Evolutionary conservation across 2,329 filamentous ascomycete species (phyloP).

Genomic region (Emmonsiellopsis sp.): DNA sequence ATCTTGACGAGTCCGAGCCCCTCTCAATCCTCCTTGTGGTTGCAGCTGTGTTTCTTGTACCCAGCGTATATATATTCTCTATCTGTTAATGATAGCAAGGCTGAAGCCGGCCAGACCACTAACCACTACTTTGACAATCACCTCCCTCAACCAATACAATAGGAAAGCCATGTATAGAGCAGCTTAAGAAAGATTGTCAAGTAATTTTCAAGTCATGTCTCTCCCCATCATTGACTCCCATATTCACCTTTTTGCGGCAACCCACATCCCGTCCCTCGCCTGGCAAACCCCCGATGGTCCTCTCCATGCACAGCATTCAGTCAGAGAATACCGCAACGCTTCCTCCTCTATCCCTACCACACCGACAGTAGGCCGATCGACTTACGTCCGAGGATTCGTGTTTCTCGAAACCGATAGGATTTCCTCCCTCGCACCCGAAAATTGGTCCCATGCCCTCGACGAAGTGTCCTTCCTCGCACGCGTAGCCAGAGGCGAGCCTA

Average conservation of each 20-base stretch:
- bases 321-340: slow-evolving; percentile 52
- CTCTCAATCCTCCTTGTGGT: no score
- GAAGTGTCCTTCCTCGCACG: slow-evolving; percentile 63
- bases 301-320: slow-evolving; percentile 54
- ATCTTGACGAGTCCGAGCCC: no score
- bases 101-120: neutral
- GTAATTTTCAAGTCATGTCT: slow-evolving; percentile 11
- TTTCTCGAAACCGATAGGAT: slow-evolving; percentile 76
- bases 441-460: slow-evolving; percentile 57
- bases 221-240: slow-evolving; percentile 72
- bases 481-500: slow-evolving; percentile 52
- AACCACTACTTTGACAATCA: neutral
- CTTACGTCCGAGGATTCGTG: slow-evolving; percentile 58
- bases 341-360: slow-evolving; percentile 24
- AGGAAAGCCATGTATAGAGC: neutral
- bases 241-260: slow-evolving; percentile 73
- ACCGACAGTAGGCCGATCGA: slow-evolving; percentile 17
- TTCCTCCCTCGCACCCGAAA: slow-evolving; percentile 44
- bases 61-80: no score
- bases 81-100: no score
- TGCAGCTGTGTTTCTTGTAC: no score
- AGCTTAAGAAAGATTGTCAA: neutral
- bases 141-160: no score
- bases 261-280: slow-evolving; percentile 55
- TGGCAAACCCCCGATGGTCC: slow-evolving; percentile 57